These are phyloP conservation scores for Leccinum barrowsii DNA, from an alignment of 768 basidiomycete genomes.

Conservation along the genomic window DNA sequence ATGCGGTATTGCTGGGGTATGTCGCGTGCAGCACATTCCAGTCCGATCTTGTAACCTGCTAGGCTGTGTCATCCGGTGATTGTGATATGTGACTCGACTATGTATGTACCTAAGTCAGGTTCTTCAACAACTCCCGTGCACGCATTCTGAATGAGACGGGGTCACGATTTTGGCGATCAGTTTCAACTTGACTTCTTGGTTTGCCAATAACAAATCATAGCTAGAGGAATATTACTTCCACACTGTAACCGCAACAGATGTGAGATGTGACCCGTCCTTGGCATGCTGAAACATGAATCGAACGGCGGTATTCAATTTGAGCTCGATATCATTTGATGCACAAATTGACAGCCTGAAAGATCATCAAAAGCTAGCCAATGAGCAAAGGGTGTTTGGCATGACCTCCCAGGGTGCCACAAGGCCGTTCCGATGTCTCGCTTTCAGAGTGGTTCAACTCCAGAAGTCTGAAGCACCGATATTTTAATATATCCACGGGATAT, in stretches of 20 bases:
- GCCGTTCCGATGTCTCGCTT: background rate
- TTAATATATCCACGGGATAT: background rate
- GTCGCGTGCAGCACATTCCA: background rate
- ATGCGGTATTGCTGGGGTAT: background rate
- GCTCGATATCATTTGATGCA: background rate
- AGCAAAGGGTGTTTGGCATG: background rate
- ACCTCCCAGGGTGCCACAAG: background rate
- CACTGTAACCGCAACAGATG: background rate
- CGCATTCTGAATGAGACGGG: background rate
- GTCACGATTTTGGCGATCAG: constrained; percentile 1
- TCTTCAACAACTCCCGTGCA: background rate
- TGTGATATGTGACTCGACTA: background rate
- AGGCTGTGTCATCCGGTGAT: background rate
- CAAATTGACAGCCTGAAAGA: background rate
- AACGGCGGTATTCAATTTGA: background rate
- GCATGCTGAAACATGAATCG: background rate
- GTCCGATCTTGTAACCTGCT: constrained; percentile 4
- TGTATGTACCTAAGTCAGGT: background rate
- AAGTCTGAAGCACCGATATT: background rate
- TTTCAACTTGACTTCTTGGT: constrained; percentile 5
- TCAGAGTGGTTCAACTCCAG: background rate
- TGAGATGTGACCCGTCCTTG: no score
- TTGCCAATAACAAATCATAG: background rate
- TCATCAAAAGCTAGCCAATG: background rate
- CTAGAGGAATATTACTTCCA: constrained; percentile 1